Evolutionary conservation across 83 land plant species (phyloP).

Genomic region (Larix sibirica): DNA sequence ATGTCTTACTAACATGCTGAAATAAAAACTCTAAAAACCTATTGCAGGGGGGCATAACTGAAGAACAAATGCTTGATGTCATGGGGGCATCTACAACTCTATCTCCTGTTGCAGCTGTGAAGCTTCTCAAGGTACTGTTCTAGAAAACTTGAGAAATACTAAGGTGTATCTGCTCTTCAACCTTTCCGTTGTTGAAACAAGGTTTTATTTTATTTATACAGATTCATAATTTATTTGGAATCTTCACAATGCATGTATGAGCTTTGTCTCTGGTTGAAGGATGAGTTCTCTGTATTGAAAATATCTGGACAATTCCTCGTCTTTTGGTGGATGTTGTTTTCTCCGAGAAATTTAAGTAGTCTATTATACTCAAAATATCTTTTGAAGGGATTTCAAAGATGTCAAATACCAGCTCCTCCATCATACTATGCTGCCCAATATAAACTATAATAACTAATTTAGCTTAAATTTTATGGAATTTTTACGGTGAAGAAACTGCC

Average conservation of each 20-base stretch:
- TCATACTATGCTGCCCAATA: too few species aligned
- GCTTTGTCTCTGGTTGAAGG: background rate
- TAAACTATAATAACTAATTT: too few species aligned
- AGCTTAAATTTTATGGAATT: too few species aligned
- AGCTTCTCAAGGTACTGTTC: conserved; percentile 74
- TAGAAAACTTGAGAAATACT: background rate
- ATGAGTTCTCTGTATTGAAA: too few species aligned
- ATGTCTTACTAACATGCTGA: background rate
- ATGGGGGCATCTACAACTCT: conserved; percentile 89
- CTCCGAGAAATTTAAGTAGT: too few species aligned
- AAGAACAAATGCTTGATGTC: conserved; percentile 87
- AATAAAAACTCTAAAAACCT: background rate
- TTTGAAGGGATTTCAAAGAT: too few species aligned
- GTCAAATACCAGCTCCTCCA: too few species aligned
- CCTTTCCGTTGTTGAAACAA: background rate
- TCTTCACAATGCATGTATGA: background rate
- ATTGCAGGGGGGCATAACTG: conserved; percentile 92
- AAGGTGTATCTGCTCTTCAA: background rate
- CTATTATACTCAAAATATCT: too few species aligned
- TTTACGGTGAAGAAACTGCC: too few species aligned
- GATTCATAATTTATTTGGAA: background rate
- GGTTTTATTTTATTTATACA: background rate
- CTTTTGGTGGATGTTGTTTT: too few species aligned
- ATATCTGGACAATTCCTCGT: too few species aligned
- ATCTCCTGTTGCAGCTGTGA: conserved; percentile 70